Evolutionary conservation across 345 rosid genomes (phyloP).

Genomic region (Reutealis trisperma): DNA sequence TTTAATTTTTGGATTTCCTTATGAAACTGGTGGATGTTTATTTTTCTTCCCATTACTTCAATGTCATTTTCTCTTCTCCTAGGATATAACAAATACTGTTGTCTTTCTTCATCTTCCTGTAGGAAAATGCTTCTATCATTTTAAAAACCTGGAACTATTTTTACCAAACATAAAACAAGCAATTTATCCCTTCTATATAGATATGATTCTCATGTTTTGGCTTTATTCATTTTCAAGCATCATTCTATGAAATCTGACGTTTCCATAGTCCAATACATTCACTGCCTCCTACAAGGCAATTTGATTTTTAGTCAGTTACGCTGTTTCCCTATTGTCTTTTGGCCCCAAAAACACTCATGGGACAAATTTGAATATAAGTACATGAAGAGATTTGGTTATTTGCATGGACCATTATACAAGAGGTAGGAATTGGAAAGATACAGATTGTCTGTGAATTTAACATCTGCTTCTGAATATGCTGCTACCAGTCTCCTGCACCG

Average conservation of each 20-base stretch:
- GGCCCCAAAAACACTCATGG: too few species aligned
- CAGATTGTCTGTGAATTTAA: too few species aligned
- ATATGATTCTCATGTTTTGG: neutral
- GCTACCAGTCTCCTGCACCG: too few species aligned
- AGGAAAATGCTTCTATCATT: conserved; percentile 10
- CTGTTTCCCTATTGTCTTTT: too few species aligned
- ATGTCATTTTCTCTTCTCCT: neutral
- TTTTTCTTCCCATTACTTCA: conserved; percentile 3
- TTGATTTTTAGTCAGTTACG: neutral
- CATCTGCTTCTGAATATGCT: too few species aligned
- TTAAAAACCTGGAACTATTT: conserved; percentile 2
- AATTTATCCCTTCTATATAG: neutral
- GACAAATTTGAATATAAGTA: too few species aligned
- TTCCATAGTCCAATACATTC: neutral
- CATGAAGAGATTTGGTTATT: neutral
- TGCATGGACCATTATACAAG: neutral
- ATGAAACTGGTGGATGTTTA: conserved; percentile 9
- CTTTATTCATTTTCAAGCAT: neutral
- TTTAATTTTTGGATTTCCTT: conserved; percentile 3
- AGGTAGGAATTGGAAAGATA: too few species aligned
- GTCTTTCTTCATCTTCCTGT: too few species aligned
- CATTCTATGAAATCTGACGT: neutral
- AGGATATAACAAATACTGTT: neutral
- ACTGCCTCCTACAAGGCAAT: neutral
- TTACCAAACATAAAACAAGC: neutral